Evolutionary conservation across 1,284 basidiomycete species (phyloP).

Genomic region (Amanita bisporigera): DNA sequence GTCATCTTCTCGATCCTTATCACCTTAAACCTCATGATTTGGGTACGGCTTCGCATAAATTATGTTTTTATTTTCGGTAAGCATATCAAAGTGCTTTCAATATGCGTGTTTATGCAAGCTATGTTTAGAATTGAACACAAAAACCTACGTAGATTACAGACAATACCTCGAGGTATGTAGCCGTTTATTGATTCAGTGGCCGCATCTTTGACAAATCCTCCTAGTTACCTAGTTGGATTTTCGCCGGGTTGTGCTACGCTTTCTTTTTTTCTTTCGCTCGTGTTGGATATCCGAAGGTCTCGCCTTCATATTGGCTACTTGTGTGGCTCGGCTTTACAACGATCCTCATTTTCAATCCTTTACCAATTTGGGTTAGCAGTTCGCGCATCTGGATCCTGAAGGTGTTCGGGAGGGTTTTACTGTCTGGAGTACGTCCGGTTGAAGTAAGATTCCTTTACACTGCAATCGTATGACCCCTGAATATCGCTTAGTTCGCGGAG

Average conservation of each 20-base stretch:
- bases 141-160: constrained; percentile 78
- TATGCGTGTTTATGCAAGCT: constrained; percentile 3
- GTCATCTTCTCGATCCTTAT: constrained; percentile 81
- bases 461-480: not conserved
- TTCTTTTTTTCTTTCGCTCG: constrained; percentile 86
- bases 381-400: constrained; percentile 84
- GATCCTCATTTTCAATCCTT: constrained; percentile 75
- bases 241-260: constrained; percentile 78
- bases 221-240: constrained; percentile 80
- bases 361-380: constrained; percentile 67
- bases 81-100: constrained; percentile 20
- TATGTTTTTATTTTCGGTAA: constrained; percentile 90
- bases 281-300: constrained; percentile 59
- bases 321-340: constrained; percentile 78
- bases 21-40: constrained; percentile 81
- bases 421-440: constrained; percentile 75
- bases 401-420: constrained; percentile 64
- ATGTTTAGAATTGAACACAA: constrained; percentile 70
- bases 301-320: constrained; percentile 76
- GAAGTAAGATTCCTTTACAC: constrained; percentile 57
- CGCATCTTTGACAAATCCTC: not conserved
- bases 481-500: constrained; percentile 64
- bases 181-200: not conserved
- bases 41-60: constrained; percentile 81
- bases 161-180: constrained; percentile 79